These are phyloP conservation scores for Penicillium corylophilum DNA, from an alignment of 2,329 filamentous ascomycete species.

Conservation along the genomic window DNA sequence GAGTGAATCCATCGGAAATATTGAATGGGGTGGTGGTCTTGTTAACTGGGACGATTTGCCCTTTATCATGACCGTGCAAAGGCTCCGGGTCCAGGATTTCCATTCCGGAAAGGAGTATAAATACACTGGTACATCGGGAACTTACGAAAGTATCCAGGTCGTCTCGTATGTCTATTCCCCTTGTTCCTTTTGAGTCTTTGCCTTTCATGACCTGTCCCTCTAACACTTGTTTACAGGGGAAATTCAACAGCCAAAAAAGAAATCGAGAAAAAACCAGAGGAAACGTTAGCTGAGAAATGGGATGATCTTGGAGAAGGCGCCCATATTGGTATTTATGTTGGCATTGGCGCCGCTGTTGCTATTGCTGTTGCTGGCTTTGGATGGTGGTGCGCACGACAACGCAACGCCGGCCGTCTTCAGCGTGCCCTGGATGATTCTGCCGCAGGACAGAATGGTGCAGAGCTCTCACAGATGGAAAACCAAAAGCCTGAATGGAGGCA, in stretches of 20 bases:
- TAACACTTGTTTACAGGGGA: conserved; percentile 3
- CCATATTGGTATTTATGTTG: conserved; percentile 14
- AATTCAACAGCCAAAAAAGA: conserved; percentile 13
- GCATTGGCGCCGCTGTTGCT: conserved; percentile 3
- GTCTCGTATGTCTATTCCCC: conserved; percentile 29
- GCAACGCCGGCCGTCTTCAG: conserved; percentile 13
- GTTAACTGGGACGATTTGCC: conserved; percentile 66
- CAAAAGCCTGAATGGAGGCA: conserved; percentile 12
- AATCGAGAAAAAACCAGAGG: conserved; percentile 8
- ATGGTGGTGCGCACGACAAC: conserved; percentile 13
- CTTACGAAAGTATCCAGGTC: conserved; percentile 65
- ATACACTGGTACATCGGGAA: conserved; percentile 61
- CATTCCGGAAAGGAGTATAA: conserved; percentile 63
- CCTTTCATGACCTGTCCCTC: background rate
- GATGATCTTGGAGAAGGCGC: conserved; percentile 8
- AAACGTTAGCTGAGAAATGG: conserved; percentile 15
- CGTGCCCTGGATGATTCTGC: conserved; percentile 10
- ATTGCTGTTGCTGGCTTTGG: conserved; percentile 3
- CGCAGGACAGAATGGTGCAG: background rate
- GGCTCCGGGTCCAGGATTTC: conserved; percentile 56
- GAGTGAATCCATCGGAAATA: conserved; percentile 45
- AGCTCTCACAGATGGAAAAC: conserved; percentile 7
- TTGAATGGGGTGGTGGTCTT: conserved; percentile 67
- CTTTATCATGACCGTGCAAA: conserved; percentile 71
- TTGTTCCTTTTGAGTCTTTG: too few species aligned